Percentiles rank a stretch among this genome's conserved stretches.
Evolutionary conservation across 1,284 basidiomycete genomes (phyloP).

Genomic region (Hypsizygus ulmarius): DNA sequence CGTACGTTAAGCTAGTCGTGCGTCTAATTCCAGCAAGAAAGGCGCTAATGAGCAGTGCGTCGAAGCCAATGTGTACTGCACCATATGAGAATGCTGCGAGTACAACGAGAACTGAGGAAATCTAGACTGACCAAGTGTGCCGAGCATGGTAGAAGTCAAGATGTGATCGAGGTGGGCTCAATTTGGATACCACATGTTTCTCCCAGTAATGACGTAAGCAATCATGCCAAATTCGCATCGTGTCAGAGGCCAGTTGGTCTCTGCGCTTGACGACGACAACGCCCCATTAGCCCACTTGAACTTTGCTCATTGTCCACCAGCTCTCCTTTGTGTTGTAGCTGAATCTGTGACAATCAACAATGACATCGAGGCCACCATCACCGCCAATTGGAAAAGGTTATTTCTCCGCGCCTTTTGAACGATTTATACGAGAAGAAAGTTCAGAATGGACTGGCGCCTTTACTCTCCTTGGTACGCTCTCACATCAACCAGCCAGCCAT

Average conservation of each 20-base stretch:
- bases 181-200: too few species aligned
- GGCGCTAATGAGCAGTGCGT: constrained; percentile 74
- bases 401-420: constrained; percentile 41
- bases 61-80: constrained; percentile 67
- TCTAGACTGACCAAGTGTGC: constrained; percentile 35
- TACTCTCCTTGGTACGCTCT: constrained; percentile 63
- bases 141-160: constrained; percentile 45
- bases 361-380: constrained; percentile 39
- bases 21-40: constrained; percentile 79
- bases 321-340: background rate
- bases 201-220: background rate
- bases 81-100: background rate
- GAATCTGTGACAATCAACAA: constrained; percentile 14
- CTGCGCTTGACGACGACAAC: constrained; percentile 1
- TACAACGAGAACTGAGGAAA: background rate
- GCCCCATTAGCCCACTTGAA: background rate
- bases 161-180: constrained; percentile 5
- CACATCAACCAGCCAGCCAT: constrained; percentile 8
- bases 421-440: constrained; percentile 43
- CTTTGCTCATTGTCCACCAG: constrained; percentile 3
- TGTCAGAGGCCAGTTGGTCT: background rate
- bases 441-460: constrained; percentile 50
- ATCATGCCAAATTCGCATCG: too few species aligned
- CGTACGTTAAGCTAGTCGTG: constrained; percentile 79
- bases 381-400: constrained; percentile 33